Base-by-base conservation (phyloP, 2,329 filamentous ascomycete species). In the Stemphylium beticola region DNA sequence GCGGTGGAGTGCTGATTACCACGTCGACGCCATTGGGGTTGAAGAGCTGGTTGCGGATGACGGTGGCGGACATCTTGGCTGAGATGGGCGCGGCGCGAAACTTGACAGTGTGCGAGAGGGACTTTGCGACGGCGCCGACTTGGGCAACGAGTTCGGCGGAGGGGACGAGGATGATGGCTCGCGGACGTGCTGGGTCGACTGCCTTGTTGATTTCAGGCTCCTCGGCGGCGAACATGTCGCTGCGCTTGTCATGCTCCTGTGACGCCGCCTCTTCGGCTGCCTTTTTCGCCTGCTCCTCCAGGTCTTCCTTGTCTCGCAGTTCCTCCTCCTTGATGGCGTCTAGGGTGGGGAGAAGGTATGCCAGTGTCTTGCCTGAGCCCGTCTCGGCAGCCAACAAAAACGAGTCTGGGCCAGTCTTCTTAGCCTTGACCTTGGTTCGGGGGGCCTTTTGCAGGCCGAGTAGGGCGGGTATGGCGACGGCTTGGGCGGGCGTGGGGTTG, bases 311-410 rank as follows among this genome's bases (percentile, higher is more conserved):
- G 48, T 83, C 82, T 56, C 87, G 86, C 2, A 84, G 81, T 50
- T 85, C 82, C 14, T 86, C 87, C 31, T 85, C 79, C 78, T 99
- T 99, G 66, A 99, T 76, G 8, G 91, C 90, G 76, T 99, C 87
- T 47, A 99, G 81, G 14, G 88, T 83, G 0, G 95, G 96, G 4
- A 97, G 77, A 4, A 98, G 80, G 71, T 99, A 99, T 8, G 95
- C 92, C 58, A 99, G 80, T 1, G 95, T 99, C 80, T 99, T 99
- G 56, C 95, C 95, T 0, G 95, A 98, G 11, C 95, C 95, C 0
- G 95, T 99, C 80, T 99, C 95, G 10, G 95, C 95, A 4, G 95
- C 95, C 44, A 99, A 82, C 11, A 99, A 82, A 70, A 91, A 97
- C 47, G 87, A 82, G 49, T 86, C 79, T 68, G 84, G 82, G n/a